Base-by-base conservation (phyloP, 2,329 filamentous ascomycete genomes). In the Aureobasidium leucospermi region DNA sequence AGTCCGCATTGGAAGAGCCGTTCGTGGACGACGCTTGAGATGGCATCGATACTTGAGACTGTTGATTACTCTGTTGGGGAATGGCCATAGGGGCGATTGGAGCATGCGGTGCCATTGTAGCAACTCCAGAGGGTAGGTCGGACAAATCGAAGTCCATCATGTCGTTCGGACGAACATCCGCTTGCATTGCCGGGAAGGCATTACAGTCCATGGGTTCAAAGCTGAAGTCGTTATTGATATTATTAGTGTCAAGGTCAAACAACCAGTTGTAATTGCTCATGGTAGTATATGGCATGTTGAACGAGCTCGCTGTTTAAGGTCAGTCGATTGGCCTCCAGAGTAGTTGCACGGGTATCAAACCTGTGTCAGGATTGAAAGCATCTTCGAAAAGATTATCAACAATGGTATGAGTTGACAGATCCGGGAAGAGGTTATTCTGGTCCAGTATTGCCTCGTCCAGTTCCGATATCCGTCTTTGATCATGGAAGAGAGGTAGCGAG, bases 241-340 rank as follows among this genome's bases (percentile, higher is more conserved):
- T 36, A 3, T 28, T 8, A 29, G 38, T 32, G 13, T 58, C 19
- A 11, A 58, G 46, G 19, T 82, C 78, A 64, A 85, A 85, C 2
- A 86, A 67, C 82, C 83, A 86, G 60, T 81, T 83, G 66, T 85
- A 85, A 59, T 85, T 83, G 62, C 76, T 76, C 61, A 82, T 81
- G 1, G 83, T 85, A 2, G 83, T 85, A 67, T 84, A 86, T 5
- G 83, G 83, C 71, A 84, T 83, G 58, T 86, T 85, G 67, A 86
- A 86, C 0, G 82, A 84, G 65, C 78, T 83, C 32, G 83, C 82
- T 67, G 58, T 41, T 52, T 13, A 16, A 31, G 7, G 49, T 61
- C 60, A 61, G 53, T 39, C 15, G 15, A 11, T 28, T 11, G 34
- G 32, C 28, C 38, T 13, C 6, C 7, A 42, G 39, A 11, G 39